Conservation (phyloP, 164 flowering plant genomes). For the Berberis vulgaris region DNA sequence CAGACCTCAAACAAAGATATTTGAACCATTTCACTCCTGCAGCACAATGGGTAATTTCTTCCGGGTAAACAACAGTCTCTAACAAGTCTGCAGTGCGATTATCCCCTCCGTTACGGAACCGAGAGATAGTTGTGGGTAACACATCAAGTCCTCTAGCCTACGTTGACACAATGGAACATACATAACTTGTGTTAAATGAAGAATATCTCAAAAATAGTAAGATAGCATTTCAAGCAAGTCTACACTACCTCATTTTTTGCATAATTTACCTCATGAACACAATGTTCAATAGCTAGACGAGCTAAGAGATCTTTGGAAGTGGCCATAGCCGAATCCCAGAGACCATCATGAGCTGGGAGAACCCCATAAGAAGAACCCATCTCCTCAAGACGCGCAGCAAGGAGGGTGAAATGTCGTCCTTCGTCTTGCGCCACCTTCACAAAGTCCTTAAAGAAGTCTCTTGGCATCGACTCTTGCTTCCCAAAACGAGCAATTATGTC, state of each 20-base stretch:
- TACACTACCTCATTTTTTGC: too few species aligned
- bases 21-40: slow-evolving; percentile 95
- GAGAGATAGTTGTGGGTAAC: slow-evolving; percentile 71
- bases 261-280: too few species aligned
- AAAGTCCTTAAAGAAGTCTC: slow-evolving; percentile 78
- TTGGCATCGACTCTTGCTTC: slow-evolving; percentile 72
- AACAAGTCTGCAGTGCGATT: slow-evolving; percentile 68
- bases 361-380: slow-evolving; percentile 86
- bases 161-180: neutral
- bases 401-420: slow-evolving; percentile 88
- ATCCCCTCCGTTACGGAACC: slow-evolving; percentile 87
- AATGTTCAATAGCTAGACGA: too few species aligned
- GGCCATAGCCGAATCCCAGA: slow-evolving; percentile 1
- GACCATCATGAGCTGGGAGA: slow-evolving; percentile 59
- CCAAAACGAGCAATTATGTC: slow-evolving; percentile 92
- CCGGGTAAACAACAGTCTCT: slow-evolving; percentile 42
- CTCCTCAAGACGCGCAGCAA: slow-evolving; percentile 67
- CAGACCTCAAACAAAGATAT: slow-evolving; percentile 54
- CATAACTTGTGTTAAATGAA: too few species aligned
- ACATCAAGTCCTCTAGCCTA: slow-evolving; percentile 96
- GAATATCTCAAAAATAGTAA: too few species aligned
- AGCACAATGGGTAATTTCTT: slow-evolving; percentile 90
- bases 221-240: too few species aligned
- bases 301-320: slow-evolving; percentile 48
- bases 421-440: slow-evolving; percentile 95